Conservation (phyloP, 2,329 filamentous ascomycete genomes). For the Cercospora sp. region DNA sequence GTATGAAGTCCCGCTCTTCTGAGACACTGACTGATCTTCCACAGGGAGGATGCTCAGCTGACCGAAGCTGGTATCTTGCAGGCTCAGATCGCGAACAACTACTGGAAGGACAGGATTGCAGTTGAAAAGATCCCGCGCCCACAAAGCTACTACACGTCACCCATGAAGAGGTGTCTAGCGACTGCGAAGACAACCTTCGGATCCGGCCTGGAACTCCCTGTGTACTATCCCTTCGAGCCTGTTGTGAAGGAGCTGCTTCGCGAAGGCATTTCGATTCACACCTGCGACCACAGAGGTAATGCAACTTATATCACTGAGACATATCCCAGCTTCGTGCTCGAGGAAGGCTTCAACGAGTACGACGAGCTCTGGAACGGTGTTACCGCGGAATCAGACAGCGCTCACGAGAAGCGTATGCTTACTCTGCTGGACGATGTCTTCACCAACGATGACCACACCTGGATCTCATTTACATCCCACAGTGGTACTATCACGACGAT, state of each 20-base stretch:
- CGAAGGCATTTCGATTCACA: constrained; percentile 67
- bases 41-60: constrained; percentile 57
- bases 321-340: constrained; percentile 59
- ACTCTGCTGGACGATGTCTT: constrained; percentile 60
- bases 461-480: constrained; percentile 62
- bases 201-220: constrained; percentile 53
- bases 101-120: constrained; percentile 59
- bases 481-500: constrained; percentile 58
- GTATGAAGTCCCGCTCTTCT: background rate
- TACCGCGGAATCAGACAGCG: constrained; percentile 52
- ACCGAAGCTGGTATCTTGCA: constrained; percentile 59
- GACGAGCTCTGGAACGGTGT: constrained; percentile 57
- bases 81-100: constrained; percentile 59
- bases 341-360: constrained; percentile 60
- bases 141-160: constrained; percentile 66
- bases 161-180: constrained; percentile 61
- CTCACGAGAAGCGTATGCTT: constrained; percentile 55
- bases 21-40: background rate
- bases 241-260: constrained; percentile 65
- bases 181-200: constrained; percentile 65
- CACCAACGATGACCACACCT: constrained; percentile 52
- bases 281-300: constrained; percentile 63
- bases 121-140: constrained; percentile 60
- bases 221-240: constrained; percentile 56
- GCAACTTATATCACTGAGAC: constrained; percentile 55